Evolutionary conservation across 2,329 filamentous ascomycete genomes (phyloP).

Genomic region (Penicillium griseofulvum): DNA sequence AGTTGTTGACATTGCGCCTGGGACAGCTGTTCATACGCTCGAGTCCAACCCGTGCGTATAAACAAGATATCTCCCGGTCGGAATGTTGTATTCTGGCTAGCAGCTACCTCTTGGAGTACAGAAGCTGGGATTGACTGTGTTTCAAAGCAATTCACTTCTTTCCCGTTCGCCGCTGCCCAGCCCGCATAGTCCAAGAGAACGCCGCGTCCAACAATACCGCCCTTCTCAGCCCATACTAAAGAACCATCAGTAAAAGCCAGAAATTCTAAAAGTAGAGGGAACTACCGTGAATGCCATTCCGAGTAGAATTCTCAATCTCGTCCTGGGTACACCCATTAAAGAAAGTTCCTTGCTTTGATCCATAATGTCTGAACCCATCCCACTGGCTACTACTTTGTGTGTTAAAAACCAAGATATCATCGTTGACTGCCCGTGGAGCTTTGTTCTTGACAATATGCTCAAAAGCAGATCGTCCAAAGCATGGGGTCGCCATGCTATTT

Average conservation of each 20-base stretch:
- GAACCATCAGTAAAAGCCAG: background rate
- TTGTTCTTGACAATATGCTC: slow-evolving; percentile 55
- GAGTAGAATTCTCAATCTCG: slow-evolving; percentile 36
- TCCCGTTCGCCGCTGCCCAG: slow-evolving; percentile 42
- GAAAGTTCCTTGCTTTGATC: slow-evolving; percentile 41
- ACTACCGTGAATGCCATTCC: slow-evolving; percentile 45
- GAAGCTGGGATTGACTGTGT: slow-evolving; percentile 45
- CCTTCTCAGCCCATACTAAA: slow-evolving; percentile 37
- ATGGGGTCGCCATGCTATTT: slow-evolving; percentile 52
- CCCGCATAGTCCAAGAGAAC: slow-evolving; percentile 49
- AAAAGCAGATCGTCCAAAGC: slow-evolving; percentile 58
- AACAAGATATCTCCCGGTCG: slow-evolving; percentile 57
- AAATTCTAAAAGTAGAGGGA: background rate
- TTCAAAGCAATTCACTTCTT: slow-evolving; percentile 42
- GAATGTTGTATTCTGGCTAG: slow-evolving; percentile 45
- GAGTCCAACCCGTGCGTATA: slow-evolving; percentile 54
- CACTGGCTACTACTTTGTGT: slow-evolving; percentile 58
- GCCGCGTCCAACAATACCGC: slow-evolving; percentile 48
- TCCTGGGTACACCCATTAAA: slow-evolving; percentile 44
- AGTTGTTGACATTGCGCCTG: slow-evolving; percentile 40
- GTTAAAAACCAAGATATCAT: slow-evolving; percentile 60
- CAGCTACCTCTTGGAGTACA: slow-evolving; percentile 46
- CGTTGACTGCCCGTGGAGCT: slow-evolving; percentile 55
- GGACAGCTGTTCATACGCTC: slow-evolving; percentile 42
- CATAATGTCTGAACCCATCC: slow-evolving; percentile 42